Conservation (phyloP, 1,284 basidiomycete species). For the Cutaneotrichosporon sp. region DNA sequence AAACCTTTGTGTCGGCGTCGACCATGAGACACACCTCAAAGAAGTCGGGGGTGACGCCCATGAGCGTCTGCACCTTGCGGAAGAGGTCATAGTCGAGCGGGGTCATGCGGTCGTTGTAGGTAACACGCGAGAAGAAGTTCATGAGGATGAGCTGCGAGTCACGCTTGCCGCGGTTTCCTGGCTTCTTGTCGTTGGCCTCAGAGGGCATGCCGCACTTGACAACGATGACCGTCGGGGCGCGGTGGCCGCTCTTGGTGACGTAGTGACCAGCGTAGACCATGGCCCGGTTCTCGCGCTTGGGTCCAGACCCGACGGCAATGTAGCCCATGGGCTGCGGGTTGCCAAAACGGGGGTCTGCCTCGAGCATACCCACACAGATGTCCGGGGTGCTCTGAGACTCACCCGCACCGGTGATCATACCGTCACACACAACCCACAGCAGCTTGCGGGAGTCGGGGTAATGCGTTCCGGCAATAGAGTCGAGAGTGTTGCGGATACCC, state of each 20-base stretch:
- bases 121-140: slow-evolving; percentile 99
- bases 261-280: slow-evolving; percentile 99
- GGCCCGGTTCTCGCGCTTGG: slow-evolving; percentile 86
- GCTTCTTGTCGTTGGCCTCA: slow-evolving; percentile 84
- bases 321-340: slow-evolving; percentile 96
- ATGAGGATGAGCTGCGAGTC: slow-evolving; percentile 98
- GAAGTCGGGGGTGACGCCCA: slow-evolving; percentile 99
- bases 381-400: slow-evolving; percentile 94
- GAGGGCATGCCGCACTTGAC: slow-evolving; percentile 88
- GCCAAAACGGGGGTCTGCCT: slow-evolving; percentile 91
- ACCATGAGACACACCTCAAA: slow-evolving; percentile 99
- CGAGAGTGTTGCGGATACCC: slow-evolving; percentile 82
- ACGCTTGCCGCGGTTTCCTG: slow-evolving; percentile 96
- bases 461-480: slow-evolving; percentile 81
- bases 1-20: slow-evolving; percentile 94
- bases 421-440: slow-evolving; percentile 92
- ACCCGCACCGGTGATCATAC: slow-evolving; percentile 97
- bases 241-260: slow-evolving; percentile 62
- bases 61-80: slow-evolving; percentile 89
- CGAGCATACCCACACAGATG: slow-evolving; percentile 85
- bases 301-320: slow-evolving; percentile 78
- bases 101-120: slow-evolving; percentile 97
- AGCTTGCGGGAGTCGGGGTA: slow-evolving; percentile 91
- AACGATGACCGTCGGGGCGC: slow-evolving; percentile 90
- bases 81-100: slow-evolving; percentile 98